Evolutionary conservation across 139 green algal genomes (phyloP), one percentile per base, ranked within the genome.

Genomic region (Volvox africanus): DNA sequence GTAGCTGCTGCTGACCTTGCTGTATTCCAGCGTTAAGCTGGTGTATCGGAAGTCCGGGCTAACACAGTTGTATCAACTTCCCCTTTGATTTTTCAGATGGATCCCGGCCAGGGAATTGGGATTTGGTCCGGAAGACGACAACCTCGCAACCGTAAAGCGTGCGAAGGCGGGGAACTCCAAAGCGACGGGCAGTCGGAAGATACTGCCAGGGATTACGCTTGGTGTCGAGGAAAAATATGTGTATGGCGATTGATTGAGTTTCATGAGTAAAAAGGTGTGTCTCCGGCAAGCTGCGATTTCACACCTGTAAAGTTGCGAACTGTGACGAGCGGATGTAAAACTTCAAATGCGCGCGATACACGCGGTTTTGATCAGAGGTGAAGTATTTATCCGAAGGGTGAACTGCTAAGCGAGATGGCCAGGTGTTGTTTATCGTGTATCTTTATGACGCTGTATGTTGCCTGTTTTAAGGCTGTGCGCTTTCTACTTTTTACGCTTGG

Each of bases 161-260:
- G 65, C 65, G 21, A 73, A 73, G 65, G 26, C 13, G 1, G 35
- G 16, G 1, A 21, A 13, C 65, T 2, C 65, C 37, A 82, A 82
- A 30, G 16, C 69, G 30, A 12, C 16, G 6, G 30, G 50, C n/a
- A 90, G 61, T 75, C n/a, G 86, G 26, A 90, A 90, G 86, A 84
- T 90, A 55, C 86, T 90, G 20, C 86, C 86, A 5, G 86, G 86
- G 0, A 67, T 75, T 44, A 90, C 86, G 68, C 73, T 84, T n/a
- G 44, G 73, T 9, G 9, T 32, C 11, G 30, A 84, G 20, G 32
- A 61, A 0, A 44, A 81, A n/a, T 82, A 61, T 62, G n/a, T n/a
- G 2, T 12, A 79, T 79, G 20, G 22, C 14, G 5, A 79, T 79
- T 79, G 71, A 79, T 79, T 79, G 71, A 79, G 35, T 79, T 30